phyloP scores from a whole-genome alignment of 306 rosid genomes.

The Quercus berberidifolia region DNA sequence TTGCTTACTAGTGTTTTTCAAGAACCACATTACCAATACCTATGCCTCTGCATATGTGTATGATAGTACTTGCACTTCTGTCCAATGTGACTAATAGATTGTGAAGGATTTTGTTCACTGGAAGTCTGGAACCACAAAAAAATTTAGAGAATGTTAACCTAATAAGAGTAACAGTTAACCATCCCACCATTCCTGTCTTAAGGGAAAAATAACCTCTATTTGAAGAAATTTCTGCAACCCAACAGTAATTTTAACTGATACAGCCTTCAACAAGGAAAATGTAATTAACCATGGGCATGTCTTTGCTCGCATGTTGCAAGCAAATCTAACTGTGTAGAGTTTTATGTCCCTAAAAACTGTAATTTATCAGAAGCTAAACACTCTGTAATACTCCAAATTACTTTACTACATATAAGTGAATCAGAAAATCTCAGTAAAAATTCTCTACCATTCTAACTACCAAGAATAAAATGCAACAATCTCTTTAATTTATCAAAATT shows the following conservation, averaged over 20 bases:
- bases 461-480: not conserved
- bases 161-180: no score
- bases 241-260: not conserved
- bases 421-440: not conserved
- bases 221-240: not conserved
- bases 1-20: not conserved
- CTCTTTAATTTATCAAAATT: not conserved
- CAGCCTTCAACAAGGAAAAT: not conserved
- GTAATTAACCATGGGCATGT: not conserved
- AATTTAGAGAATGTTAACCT: not conserved
- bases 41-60: not conserved
- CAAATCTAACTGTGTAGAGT: not conserved
- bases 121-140: not conserved
- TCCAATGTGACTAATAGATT: not conserved
- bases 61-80: not conserved
- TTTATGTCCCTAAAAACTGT: not conserved
- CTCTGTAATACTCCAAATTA: not conserved
- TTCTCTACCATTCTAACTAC: not conserved
- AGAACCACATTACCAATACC: not conserved
- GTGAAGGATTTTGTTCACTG: not conserved
- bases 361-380: not conserved
- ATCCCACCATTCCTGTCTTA: no score
- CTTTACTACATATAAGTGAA: not conserved
- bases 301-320: not conserved
- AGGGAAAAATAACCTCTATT: not conserved